Conservation (phyloP, 2,329 filamentous ascomycete species). For the Penicillium polonicum region DNA sequence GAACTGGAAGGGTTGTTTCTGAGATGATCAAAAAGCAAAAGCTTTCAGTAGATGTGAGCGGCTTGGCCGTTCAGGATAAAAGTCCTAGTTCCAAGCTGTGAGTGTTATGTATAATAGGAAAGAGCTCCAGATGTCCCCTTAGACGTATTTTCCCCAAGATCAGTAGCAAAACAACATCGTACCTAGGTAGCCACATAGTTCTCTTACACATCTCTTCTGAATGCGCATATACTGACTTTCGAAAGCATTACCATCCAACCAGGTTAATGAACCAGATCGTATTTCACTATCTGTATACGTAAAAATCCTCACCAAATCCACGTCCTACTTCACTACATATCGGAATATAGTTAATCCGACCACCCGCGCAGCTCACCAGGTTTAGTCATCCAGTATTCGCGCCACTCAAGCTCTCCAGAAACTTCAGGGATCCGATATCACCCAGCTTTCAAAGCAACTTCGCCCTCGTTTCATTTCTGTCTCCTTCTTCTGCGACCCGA, state of each 20-base stretch:
- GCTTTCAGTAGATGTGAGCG: conserved; percentile 60
- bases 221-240: background rate
- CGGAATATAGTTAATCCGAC: conserved; percentile 14
- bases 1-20: conserved; percentile 68
- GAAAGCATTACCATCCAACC: background rate
- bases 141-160: background rate
- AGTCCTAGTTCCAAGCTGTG: background rate
- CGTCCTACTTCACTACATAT: background rate
- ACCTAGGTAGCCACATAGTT: too few species aligned
- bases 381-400: conserved; percentile 25
- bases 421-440: conserved; percentile 30
- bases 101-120: background rate
- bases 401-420: conserved; percentile 37
- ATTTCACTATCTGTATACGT: too few species aligned
- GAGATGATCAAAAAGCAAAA: conserved; percentile 64
- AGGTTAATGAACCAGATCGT: too few species aligned
- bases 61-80: conserved; percentile 42
- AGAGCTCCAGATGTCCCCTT: background rate
- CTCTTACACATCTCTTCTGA: background rate
- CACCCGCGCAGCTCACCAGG: conserved; percentile 11
- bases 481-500: background rate
- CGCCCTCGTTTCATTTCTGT: background rate
- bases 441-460: conserved; percentile 17
- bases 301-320: too few species aligned
- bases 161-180: background rate